Evolutionary conservation across 805 yeast genomes (phyloP), one percentile per base, ranked within the genome.

Genomic region (Kodamaea hsintzibuensis): DNA sequence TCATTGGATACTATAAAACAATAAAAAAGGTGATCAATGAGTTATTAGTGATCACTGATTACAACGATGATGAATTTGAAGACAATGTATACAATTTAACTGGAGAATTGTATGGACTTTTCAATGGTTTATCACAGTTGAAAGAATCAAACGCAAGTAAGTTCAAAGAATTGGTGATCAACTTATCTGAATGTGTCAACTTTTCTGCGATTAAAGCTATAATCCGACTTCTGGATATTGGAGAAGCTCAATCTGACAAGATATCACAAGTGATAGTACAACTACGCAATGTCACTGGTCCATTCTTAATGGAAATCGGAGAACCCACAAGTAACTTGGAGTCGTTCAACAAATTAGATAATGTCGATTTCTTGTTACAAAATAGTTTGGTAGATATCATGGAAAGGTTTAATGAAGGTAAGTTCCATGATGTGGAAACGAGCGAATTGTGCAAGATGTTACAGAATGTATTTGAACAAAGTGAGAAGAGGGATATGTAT

Each of bases 391-490:
- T 69, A 40, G 77, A 72, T 42, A 82, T 82, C 44, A 70, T 81
- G 68, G 79, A 73, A 14, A 60, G 70, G 48, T 82, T 82, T 58
- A 80, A 79, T 63, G 78, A 79, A 57, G 85, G 84, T 4, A 80
- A 75, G 38, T 73, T 79, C 47, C 81, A 70, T 57, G 83, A 80
- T 53, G 67, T 80, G 42, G 70, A 72, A 19, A 81, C 85, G 0
- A 65, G 68, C 10, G 86, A 82, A 58, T 62, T 82, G 53, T 66
- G 75, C 7, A 52, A 60, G 9, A 61, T 82, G 51, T 66, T 82
- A 4, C 60, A 72, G 52, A 70, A 77, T 42, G 68, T 80, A 48
- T 82, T 62, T 13, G 66, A 77, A 8, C 76, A 77, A 48, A 79
- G 84, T 60, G 75, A 77, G 8, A 62, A 73, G 50, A 68, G 86